Conservation (phyloP, 176 grass and related monocot species). For the Ensete glaucum region DNA sequence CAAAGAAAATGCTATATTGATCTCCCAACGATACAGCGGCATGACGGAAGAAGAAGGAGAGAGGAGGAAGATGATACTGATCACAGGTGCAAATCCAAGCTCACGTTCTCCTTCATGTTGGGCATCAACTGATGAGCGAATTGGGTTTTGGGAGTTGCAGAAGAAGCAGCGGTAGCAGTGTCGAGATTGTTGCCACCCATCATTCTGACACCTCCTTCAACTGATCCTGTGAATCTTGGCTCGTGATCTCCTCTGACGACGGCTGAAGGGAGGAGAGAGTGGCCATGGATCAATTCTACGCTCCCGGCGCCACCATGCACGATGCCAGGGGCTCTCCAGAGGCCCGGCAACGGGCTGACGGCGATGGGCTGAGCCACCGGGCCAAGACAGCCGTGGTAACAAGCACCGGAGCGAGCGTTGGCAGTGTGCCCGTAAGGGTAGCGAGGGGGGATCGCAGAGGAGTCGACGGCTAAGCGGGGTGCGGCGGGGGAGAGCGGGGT, state of each 20-base stretch:
- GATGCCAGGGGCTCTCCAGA: slow-evolving; percentile 40
- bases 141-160: slow-evolving; percentile 39
- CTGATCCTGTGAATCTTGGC: background rate
- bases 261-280: slow-evolving; percentile 15
- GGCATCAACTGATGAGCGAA: slow-evolving; percentile 21
- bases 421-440: slow-evolving; percentile 26
- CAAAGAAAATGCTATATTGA: no score
- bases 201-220: background rate
- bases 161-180: background rate
- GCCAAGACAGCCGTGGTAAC: slow-evolving; percentile 45
- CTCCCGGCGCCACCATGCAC: slow-evolving; percentile 19
- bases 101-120: slow-evolving; percentile 43
- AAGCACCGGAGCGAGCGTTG: background rate
- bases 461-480: background rate
- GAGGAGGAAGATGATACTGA: background rate
- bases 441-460: background rate
- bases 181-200: slow-evolving; percentile 3
- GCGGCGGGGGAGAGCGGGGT: background rate
- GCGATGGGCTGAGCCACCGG: slow-evolving; percentile 72
- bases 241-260: slow-evolving; percentile 31
- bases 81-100: slow-evolving; percentile 98
- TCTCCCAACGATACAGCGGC: no score
- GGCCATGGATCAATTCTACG: no score
- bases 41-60: no score
- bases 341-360: slow-evolving; percentile 43